Conservation (phyloP, 225 moss, liverwort and hornwort species). For the Antitrichia curtipendula region DNA sequence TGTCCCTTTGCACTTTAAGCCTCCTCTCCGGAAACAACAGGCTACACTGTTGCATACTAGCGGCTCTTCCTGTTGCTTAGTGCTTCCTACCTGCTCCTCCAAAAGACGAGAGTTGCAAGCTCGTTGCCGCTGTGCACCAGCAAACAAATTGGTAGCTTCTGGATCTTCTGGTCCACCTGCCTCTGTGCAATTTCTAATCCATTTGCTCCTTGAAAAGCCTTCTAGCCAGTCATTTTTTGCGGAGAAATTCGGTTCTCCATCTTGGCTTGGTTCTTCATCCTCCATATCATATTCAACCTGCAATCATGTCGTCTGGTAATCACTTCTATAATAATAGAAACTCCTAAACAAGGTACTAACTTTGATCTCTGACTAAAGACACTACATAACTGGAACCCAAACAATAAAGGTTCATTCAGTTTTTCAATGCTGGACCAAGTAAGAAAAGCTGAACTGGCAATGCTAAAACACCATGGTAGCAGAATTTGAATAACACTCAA, state of each 20-base stretch:
- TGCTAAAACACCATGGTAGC: neutral
- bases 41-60: neutral
- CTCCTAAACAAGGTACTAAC: neutral
- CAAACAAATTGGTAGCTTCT: constrained; percentile 24
- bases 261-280: constrained; percentile 16
- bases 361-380: neutral
- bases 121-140: constrained; percentile 36
- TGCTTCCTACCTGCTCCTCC: constrained; percentile 60
- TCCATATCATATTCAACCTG: constrained; percentile 62
- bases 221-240: constrained; percentile 42
- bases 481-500: neutral
- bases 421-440: neutral
- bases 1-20: neutral
- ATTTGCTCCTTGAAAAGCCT: constrained; percentile 42
- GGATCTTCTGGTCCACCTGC: constrained; percentile 26
- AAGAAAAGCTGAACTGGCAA: neutral
- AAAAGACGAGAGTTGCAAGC: constrained; percentile 43
- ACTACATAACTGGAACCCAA: neutral
- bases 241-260: neutral
- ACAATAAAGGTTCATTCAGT: neutral
- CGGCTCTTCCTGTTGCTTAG: neutral
- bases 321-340: neutral
- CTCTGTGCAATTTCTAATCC: constrained; percentile 45
- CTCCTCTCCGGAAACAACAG: neutral
- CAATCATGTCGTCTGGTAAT: neutral